phyloP scores from a whole-genome alignment of 441 rosid genomes.

The Syzygium malaccense region DNA sequence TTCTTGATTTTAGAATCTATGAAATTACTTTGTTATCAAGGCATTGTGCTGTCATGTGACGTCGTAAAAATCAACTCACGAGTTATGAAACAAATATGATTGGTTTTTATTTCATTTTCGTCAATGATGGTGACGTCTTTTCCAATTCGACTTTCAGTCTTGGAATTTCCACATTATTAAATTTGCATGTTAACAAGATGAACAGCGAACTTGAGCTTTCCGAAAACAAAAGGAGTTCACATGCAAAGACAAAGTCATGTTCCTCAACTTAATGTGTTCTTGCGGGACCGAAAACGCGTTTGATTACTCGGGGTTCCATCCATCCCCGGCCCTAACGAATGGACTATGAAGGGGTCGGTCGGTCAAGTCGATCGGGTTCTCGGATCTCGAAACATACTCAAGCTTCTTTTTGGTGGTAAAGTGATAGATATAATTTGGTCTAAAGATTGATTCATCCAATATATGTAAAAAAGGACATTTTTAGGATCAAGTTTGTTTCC shows the following conservation, averaged over 20 bases:
- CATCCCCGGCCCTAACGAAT: background rate
- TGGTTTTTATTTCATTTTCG: background rate
- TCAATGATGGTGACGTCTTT: no score
- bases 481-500: background rate
- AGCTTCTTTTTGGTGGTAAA: background rate
- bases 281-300: background rate
- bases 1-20: background rate
- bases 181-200: no score
- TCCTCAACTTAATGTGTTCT: background rate
- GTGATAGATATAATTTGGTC: background rate
- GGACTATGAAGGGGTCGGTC: background rate
- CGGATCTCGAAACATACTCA: background rate
- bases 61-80: background rate
- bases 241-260: background rate
- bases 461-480: background rate
- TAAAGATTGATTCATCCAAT: background rate
- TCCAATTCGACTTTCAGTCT: rapidly evolving
- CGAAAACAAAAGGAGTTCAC: background rate
- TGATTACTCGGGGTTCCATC: background rate
- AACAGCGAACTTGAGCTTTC: background rate
- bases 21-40: background rate
- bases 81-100: background rate
- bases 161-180: background rate
- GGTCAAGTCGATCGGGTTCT: background rate
- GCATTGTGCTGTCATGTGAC: background rate